Percentiles rank a stretch among this genome's conserved stretches.
Evolutionary conservation across 2,329 filamentous ascomycete species (phyloP).

Genomic region (Scleromitrula shiraiana): DNA sequence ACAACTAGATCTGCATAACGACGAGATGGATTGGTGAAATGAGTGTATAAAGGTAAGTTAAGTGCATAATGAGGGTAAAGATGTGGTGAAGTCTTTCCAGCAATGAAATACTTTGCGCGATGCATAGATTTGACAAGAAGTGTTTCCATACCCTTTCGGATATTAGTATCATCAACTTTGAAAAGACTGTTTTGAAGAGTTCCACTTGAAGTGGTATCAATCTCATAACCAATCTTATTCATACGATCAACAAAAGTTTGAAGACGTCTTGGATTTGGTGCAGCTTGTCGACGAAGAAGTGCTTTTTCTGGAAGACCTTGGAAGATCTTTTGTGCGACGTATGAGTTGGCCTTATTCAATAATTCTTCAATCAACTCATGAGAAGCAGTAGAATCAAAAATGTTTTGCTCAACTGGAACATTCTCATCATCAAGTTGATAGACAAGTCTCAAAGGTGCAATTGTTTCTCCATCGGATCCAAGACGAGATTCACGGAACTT

Average conservation of each 20-base stretch:
- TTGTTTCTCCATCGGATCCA: conserved; percentile 67
- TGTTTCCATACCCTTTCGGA: conserved; percentile 97
- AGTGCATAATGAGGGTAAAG: conserved; percentile 83
- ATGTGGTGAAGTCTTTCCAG: conserved; percentile 68
- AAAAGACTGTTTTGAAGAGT: conserved; percentile 91
- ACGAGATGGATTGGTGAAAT: conserved; percentile 92
- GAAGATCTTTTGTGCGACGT: conserved; percentile 77
- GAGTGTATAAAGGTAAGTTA: conserved; percentile 90
- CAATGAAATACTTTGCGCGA: conserved; percentile 89
- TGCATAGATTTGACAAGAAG: conserved; percentile 91
- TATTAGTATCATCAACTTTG: conserved; percentile 77
- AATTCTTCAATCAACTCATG: conserved; percentile 94
- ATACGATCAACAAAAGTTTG: conserved; percentile 90
- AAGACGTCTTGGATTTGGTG: conserved; percentile 81
- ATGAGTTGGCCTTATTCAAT: conserved; percentile 83
- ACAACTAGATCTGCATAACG: conserved; percentile 94
- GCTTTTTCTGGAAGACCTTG: conserved; percentile 83
- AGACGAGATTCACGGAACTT: conserved; percentile 88
- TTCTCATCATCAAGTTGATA: conserved; percentile 98
- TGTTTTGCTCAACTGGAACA: conserved; percentile 90
- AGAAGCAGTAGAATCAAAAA: conserved; percentile 83
- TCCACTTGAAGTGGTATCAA: conserved; percentile 84
- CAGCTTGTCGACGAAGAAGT: conserved; percentile 75
- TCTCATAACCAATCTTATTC: conserved; percentile 80
- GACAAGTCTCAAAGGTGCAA: conserved; percentile 79